phyloP scores from a whole-genome alignment of 2,329 filamentous ascomycete species.

The Penicillium sp. region DNA sequence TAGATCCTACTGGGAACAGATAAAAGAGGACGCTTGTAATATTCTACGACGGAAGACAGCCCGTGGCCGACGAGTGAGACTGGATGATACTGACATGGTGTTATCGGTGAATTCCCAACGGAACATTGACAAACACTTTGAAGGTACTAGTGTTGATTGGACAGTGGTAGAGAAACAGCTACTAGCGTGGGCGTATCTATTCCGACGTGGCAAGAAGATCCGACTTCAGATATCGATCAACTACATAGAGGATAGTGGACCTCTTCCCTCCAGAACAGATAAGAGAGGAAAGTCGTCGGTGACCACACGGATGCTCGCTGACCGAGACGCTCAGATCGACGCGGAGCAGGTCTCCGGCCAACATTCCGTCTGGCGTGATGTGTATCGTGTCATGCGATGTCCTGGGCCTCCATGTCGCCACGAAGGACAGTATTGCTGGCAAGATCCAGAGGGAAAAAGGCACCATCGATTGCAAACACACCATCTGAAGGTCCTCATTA shows the following conservation, averaged over 20 bases:
- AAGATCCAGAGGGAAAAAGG: conserved; percentile 29
- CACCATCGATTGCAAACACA: conserved; percentile 32
- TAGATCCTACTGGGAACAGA: too few relatives aligned
- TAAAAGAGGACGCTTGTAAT: too few relatives aligned
- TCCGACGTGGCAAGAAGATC: conserved; percentile 22
- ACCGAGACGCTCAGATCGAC: conserved; percentile 12
- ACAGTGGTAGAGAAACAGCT: conserved; percentile 23
- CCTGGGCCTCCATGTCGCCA: conserved; percentile 26
- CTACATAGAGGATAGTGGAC: conserved; percentile 24
- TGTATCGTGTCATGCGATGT: conserved; percentile 33
- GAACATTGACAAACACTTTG: conserved; percentile 22
- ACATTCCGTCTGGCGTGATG: conserved; percentile 26
- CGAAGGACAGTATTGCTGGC: conserved; percentile 32
- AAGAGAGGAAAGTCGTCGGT: conserved; percentile 10
- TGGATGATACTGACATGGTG: too few relatives aligned
- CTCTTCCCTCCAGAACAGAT: conserved; percentile 3
- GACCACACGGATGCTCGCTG: conserved; percentile 4
- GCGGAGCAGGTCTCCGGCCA: conserved; percentile 22
- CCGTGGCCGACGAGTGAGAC: too few relatives aligned
- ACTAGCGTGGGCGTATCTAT: conserved; percentile 19
- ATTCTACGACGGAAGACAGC: too few relatives aligned
- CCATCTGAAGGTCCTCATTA: conserved; percentile 29
- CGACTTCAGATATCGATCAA: conserved; percentile 24
- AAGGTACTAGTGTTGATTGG: conserved; percentile 24
- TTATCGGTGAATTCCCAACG: conserved; percentile 5